Base-by-base conservation (phyloP, 2,329 filamentous ascomycete species). In the Celoporthe dispersa region DNA sequence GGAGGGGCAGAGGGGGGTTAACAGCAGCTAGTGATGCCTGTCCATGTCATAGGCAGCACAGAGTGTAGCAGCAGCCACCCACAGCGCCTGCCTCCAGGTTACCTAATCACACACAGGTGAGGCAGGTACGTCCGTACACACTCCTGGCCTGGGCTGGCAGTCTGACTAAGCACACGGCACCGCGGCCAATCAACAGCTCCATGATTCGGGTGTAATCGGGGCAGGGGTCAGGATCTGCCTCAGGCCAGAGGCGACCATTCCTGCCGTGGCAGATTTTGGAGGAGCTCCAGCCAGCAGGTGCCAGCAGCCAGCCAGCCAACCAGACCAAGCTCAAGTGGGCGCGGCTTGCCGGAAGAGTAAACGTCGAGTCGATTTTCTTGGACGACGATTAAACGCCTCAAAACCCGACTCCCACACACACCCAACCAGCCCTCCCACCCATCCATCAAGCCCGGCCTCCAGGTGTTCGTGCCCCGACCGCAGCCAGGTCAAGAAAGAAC, bases 331-430 rank as follows among this genome's bases (percentile, higher is more conserved):
- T 64, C 41, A 51, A 41, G 60, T 48, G 61, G 19, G 62, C 39
- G 53, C 68, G 63, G 63, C 67, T 69, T 71, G 51, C 70, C 70
- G 70, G 69, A 64, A 71, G 70, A 64, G 66, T 8, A 64, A 51
- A 33, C 62, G 62, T 64, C 39, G 62, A 61, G 61, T 69, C 51
- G 61, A 53, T 28, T 70, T 70, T 67, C 59, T 61, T 71, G 33
- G n/a, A 64, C 64, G 62, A 64, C 61, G 61, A 44, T 33, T 71
- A 70, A 71, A 71, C 70, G 68, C 68, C 70, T 70, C 70, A 71
- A 57, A 39, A 35, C 25, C 53, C 70, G 61, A 62, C 55, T 31
- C 64, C 65, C 65, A 44, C 55, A 41, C 59, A 6, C 41, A 22
- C 41, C 41, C 67, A 65, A 60, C 55, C 61, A 60, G n/a, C 31